Conservation (phyloP, 306 rosid species). For the Gleditsia sinensis region DNA sequence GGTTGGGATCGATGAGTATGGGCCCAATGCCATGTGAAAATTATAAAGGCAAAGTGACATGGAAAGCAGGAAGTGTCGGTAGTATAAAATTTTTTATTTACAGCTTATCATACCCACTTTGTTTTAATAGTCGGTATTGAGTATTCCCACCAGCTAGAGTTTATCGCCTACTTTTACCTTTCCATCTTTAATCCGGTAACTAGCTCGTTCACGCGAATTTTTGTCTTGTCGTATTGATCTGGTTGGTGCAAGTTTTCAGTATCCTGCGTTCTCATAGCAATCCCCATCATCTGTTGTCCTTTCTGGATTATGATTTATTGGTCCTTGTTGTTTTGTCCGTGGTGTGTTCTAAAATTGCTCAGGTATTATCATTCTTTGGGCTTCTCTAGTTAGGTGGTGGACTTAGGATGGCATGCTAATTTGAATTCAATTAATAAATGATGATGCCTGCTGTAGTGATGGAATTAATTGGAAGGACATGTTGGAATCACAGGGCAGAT, state of each 20-base stretch:
- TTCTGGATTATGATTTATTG: constrained; percentile 14
- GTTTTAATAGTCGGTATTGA: constrained; percentile 34
- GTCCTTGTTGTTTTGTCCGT: not conserved
- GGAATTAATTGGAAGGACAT: not conserved
- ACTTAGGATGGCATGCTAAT: constrained; percentile 17
- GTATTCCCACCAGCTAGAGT: constrained; percentile 39
- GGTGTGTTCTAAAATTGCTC: not conserved
- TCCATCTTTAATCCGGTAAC: not conserved
- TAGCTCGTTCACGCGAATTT: constrained; percentile 44
- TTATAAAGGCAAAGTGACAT: constrained; percentile 43
- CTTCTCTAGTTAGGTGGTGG: not conserved
- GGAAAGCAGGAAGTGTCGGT: constrained; percentile 58
- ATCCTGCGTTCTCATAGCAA: constrained; percentile 12
- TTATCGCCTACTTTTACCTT: not conserved
- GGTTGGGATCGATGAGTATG: constrained; percentile 35
- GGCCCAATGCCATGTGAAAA: constrained; percentile 68
- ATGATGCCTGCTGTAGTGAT: constrained; percentile 14
- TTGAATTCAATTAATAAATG: not conserved
- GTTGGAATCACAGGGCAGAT: not conserved
- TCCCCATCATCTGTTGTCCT: constrained; percentile 1
- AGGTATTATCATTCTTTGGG: not conserved
- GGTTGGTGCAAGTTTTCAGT: constrained; percentile 2
- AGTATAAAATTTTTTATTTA: constrained; percentile 49
- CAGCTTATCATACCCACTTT: constrained; percentile 39
- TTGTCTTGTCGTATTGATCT: constrained; percentile 33